A percentile compares a stretch with the other conserved stretches of the same genome.
Evolutionary conservation across 2,329 filamentous ascomycete species (phyloP).

Genomic region (Diaporthe longicolla): DNA sequence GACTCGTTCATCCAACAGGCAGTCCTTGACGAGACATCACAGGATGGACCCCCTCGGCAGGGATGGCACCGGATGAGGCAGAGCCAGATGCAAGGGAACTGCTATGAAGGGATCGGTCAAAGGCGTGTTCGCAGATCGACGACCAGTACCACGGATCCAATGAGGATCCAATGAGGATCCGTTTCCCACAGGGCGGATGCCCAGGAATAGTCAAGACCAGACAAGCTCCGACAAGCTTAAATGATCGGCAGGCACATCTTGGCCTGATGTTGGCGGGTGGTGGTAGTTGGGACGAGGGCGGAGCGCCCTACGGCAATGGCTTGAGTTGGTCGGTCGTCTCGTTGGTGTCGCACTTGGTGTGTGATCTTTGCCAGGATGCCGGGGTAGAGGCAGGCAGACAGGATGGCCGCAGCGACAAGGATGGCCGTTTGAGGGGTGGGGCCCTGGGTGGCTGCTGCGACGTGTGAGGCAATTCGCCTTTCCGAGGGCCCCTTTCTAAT

Average conservation of each 20-base stretch:
- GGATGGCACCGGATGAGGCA: background rate
- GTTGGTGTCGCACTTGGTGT: constrained; percentile 39
- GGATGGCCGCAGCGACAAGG: background rate
- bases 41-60: constrained; percentile 1
- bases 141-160: constrained; percentile 27
- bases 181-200: constrained; percentile 18
- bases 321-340: constrained; percentile 27
- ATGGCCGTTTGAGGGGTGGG: constrained; percentile 13
- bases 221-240: constrained; percentile 25
- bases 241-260: constrained; percentile 23
- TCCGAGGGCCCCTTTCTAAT: background rate
- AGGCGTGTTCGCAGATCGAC: constrained; percentile 31
- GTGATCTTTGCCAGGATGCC: constrained; percentile 35
- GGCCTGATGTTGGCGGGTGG: constrained; percentile 17
- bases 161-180: constrained; percentile 19
- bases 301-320: background rate
- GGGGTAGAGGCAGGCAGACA: background rate
- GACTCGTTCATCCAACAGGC: constrained; percentile 11
- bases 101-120: constrained; percentile 3
- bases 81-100: background rate
- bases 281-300: constrained; percentile 20
- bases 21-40: constrained; percentile 10
- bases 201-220: constrained; percentile 36
- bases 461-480: constrained; percentile 17
- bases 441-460: constrained; percentile 2